Percentiles rank a stretch among this genome's conserved stretches.
Conservation (phyloP, 257 asterid species). For the Parsonsia alboflavescens region DNA sequence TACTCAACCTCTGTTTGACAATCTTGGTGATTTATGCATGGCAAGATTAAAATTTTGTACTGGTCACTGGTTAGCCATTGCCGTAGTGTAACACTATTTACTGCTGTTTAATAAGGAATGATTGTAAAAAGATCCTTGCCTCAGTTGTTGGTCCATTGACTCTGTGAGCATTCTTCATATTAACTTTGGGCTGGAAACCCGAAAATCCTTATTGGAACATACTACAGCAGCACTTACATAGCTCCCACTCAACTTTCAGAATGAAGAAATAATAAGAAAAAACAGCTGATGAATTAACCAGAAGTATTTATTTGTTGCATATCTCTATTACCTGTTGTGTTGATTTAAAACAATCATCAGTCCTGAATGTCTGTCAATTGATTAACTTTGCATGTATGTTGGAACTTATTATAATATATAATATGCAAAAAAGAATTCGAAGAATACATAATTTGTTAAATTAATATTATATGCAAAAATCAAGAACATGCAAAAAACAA, state of each 20-base stretch:
- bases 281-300: neutral
- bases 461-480: neutral
- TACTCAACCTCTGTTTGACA: neutral
- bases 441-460: neutral
- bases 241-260: neutral
- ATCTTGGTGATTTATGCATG: slow-evolving; percentile 1
- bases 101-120: neutral
- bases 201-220: neutral
- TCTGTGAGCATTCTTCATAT: neutral
- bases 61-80: neutral
- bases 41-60: neutral
- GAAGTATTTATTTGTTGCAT: neutral
- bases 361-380: neutral
- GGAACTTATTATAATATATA: neutral
- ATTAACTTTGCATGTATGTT: neutral
- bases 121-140: neutral
- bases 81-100: neutral
- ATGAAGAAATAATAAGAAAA: neutral
- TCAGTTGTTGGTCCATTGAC: neutral
- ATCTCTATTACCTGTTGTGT: neutral
- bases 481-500: neutral
- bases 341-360: neutral
- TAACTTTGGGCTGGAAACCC: neutral
- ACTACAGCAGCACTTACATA: neutral
- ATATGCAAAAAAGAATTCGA: neutral